Evolutionary conservation across 2,329 filamentous ascomycete species (phyloP), one percentile per base, ranked within the genome.

Genomic region (Podosphaera fusca): DNA sequence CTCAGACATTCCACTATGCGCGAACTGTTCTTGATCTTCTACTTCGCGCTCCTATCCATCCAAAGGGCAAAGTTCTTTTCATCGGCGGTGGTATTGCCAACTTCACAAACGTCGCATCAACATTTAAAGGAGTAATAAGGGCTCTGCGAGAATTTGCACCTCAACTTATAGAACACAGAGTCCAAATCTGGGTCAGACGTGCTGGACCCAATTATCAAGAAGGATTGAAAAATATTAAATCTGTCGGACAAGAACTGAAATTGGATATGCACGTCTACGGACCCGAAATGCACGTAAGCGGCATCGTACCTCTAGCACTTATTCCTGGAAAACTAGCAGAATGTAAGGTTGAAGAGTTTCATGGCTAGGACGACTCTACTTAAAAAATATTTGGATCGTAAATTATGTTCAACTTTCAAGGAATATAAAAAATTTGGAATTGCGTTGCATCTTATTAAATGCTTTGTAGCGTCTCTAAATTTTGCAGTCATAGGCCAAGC

Each of bases 41-140:
- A 87, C 85, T 98, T 65, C 87, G 92, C 64, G 84, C 90, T 57
- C 90, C 92, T 59, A 72, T 81, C 69, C 77, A 80, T 72, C 79
- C 86, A 60, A 84, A 95, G 68, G 92, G 92, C 77, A 98, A 96
- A 81, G 87, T 98, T 56, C 84, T 98, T 63, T 98, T 98, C 80
- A 96, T 98, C 64, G 92, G 92, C 72, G 92, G 92, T 76, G 92
- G 92, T 80, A 98, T 98, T 79, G 92, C 92, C 79, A 98, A 98
- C 84, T 98, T 98, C 78, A 98, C 92, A 78, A 98, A 96, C 75
- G 92, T 98, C 57, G 92, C 92, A 60, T 92, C 85, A 66, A 98
- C 92, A 62, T 98, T 98, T 85, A 98, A 98, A 81, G 92, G 92
- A 76, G 90, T 98, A 72, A 98, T 98, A 71, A 85, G 87, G 65